Evolutionary conservation across 2,329 filamentous ascomycete species (phyloP), one percentile per base, ranked within the genome.

Genomic region (Pyricularia sp.): DNA sequence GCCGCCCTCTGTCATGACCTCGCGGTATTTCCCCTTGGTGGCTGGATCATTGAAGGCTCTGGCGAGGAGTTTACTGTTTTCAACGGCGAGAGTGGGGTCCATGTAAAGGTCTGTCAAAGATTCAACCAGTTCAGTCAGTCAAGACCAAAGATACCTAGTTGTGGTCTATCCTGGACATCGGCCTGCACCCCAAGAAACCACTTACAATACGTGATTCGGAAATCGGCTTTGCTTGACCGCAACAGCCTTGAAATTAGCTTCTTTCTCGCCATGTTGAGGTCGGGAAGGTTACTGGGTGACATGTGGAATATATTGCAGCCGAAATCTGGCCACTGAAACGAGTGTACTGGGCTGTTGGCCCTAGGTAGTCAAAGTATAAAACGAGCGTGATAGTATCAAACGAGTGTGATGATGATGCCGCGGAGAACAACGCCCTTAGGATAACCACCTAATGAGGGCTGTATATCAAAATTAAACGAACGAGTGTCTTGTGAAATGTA

Each of bases 21-120:
- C 28, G 20, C 58, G 59, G 14, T 25, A 68, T 12, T 25, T 20
- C 2, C 66, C 58, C 14, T 64, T 33, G 30, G 20, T 12, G 28
- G 55, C 11, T 23, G 55, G 58, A 58, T 59, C 59, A 30, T 68
- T 68, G 28, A 68, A 61, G 28, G 55, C 58, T 11, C 55, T 58
- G 55, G 66, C 58, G 58, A 68, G 66, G 55, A 36, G 55, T 10
- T 50, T 26, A 31, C 55, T 68, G 66, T 50, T 26, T 12, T 31
- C 28, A n/a, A 14, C 23, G 30, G 28, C 66, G 20, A 36, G 20
- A 23, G 23, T 26, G 5, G 66, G 55, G 31, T 63, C 3, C 10
- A 68, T 36, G 30, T 68, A 68, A 31, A 64, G 5, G n/a, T 36
- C 66, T 68, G 58, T 12, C 23, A 5, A 25, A n/a, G 23, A 4